Percentiles rank a stretch among this genome's conserved stretches.
Evolutionary conservation across 352 stramenopile species (phyloP).

Genomic region (Nothophytophthora sp.): DNA sequence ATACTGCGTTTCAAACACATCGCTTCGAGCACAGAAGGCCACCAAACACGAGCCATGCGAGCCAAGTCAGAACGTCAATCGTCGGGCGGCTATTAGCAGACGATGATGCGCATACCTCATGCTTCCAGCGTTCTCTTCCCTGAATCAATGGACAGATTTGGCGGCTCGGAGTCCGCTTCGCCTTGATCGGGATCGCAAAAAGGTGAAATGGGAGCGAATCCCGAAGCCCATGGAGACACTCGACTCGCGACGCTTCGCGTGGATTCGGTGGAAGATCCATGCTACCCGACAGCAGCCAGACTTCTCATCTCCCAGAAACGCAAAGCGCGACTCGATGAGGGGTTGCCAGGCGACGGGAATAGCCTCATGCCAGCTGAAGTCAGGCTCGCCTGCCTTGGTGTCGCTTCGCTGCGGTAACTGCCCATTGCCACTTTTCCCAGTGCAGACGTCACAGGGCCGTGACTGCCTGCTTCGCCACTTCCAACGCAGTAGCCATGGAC

Average conservation of each 20-base stretch:
- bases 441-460: too few relatives aligned
- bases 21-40: slow-evolving; percentile 14
- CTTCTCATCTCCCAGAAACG: too few relatives aligned
- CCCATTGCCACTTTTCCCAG: too few relatives aligned
- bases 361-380: too few relatives aligned
- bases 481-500: slow-evolving; percentile 18
- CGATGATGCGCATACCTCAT: slow-evolving; percentile 27
- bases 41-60: neutral
- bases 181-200: too few relatives aligned
- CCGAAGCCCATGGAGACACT: slow-evolving; percentile 17
- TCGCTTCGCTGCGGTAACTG: too few relatives aligned
- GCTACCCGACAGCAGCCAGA: slow-evolving; percentile 5
- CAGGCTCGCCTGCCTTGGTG: neutral
- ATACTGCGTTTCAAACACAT: slow-evolving; percentile 38
- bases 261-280: slow-evolving; percentile 29
- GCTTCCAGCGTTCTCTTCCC: neutral
- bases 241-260: slow-evolving; percentile 14
- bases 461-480: neutral
- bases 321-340: neutral
- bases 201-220: neutral
- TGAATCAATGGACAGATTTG: neutral
- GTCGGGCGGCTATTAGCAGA: too few relatives aligned
- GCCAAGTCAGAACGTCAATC: neutral
- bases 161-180: neutral
- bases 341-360: slow-evolving; percentile 11